phyloP scores from a whole-genome alignment of 73 alveolate species.

The Symbiodinium pilosum region DNA sequence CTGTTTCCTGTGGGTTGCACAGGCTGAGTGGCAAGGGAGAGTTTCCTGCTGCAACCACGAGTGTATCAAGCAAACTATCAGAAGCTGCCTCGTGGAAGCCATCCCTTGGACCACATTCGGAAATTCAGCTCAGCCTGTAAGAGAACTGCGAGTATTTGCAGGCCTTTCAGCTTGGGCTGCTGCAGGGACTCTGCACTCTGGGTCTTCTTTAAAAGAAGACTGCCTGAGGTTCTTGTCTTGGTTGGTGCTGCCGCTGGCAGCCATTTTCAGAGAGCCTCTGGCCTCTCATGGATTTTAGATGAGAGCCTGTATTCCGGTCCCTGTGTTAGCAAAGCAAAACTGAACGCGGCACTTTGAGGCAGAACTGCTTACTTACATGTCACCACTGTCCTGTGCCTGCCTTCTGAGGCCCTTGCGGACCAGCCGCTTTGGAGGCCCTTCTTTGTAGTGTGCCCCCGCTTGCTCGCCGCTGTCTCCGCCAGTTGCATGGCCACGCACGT shows the following conservation, averaged over 20 bases:
- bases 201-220: not conserved
- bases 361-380: no score
- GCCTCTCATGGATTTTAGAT: no score
- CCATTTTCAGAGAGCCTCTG: not conserved
- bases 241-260: not conserved
- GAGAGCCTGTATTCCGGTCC: no score
- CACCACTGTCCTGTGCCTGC: not conserved
- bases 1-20: not conserved
- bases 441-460: no score
- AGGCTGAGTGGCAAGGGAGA: no score
- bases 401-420: not conserved
- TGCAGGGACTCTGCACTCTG: not conserved
- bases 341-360: no score
- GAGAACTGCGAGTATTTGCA: not conserved
- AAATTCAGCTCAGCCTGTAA: not conserved
- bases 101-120: no score
- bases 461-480: no score
- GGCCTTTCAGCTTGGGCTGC: not conserved
- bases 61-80: no score
- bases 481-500: no score
- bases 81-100: not conserved
- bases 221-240: not conserved
- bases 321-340: no score
- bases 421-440: slow-evolving; percentile 9
- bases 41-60: no score